Evolutionary conservation across 768 basidiomycete species (phyloP).

Genomic region (Lenzites betulinus): DNA sequence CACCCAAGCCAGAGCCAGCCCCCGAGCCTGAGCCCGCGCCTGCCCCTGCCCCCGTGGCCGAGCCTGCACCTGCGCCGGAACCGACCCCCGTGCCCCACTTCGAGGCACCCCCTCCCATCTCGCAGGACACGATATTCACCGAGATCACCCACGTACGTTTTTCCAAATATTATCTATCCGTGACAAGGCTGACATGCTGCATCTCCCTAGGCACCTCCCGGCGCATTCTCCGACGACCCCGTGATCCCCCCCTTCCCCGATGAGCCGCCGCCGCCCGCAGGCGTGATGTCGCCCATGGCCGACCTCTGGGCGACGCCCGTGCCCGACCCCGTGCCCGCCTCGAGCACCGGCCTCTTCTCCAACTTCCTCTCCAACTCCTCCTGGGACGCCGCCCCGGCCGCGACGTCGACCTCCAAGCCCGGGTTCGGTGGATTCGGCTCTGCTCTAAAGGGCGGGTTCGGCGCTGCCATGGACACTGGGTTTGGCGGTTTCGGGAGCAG

Average conservation of each 20-base stretch:
- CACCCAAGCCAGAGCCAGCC: slow-evolving; percentile 14
- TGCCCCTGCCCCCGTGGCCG: neutral
- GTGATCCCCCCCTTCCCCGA: slow-evolving; percentile 17
- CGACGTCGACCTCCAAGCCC: slow-evolving; percentile 3
- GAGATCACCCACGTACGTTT: slow-evolving; percentile 2
- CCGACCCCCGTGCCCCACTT: neutral
- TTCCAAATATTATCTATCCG: neutral
- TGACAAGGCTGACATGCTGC: neutral
- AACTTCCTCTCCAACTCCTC: slow-evolving; percentile 19
- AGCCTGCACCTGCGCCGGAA: neutral
- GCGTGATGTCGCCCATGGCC: slow-evolving; percentile 20
- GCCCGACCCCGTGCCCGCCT: slow-evolving; percentile 15
- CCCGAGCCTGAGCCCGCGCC: slow-evolving; percentile 6
- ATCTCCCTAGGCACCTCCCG: neutral
- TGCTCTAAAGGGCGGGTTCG: neutral
- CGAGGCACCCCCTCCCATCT: neutral
- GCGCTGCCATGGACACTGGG: neutral
- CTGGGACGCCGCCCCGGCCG: slow-evolving; percentile 5
- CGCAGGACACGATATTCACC: neutral
- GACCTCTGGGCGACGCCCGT: slow-evolving; percentile 21
- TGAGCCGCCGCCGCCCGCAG: slow-evolving; percentile 1
- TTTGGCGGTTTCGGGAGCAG: slow-evolving; percentile 20
- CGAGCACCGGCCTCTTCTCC: slow-evolving; percentile 21
- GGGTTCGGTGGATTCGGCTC: slow-evolving; percentile 8
- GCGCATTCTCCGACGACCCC: slow-evolving; percentile 2